A percentile compares a stretch with the other conserved stretches of the same genome.
Conservation (phyloP, 192 early-diverging fungal genomes). For the Coemansia sp. region DNA sequence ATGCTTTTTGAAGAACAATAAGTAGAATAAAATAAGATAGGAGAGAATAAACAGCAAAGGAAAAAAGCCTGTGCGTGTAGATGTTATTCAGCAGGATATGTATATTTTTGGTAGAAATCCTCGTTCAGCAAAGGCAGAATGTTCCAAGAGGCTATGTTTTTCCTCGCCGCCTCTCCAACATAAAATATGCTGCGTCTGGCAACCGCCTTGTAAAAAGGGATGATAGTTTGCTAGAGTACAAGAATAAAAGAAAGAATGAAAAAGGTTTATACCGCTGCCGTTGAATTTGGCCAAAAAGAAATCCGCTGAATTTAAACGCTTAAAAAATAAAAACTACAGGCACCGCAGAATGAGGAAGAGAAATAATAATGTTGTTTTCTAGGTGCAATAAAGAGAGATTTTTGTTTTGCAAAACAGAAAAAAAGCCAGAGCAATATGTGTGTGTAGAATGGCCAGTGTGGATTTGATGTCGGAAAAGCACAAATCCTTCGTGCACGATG, state of each 20-base stretch:
- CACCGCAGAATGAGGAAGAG: not conserved
- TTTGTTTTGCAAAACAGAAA: too few species aligned
- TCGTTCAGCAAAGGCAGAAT: not conserved
- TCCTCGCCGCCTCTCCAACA: not conserved
- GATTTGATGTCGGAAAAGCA: too few species aligned
- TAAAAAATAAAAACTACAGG: not conserved
- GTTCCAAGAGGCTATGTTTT: not conserved
- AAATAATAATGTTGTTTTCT: not conserved
- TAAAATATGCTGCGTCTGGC: not conserved
- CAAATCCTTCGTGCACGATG: not conserved
- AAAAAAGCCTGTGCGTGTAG: too few species aligned
- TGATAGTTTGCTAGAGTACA: conserved; percentile 1
- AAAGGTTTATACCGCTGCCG: not conserved
- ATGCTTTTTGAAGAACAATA: not conserved
- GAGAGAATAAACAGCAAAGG: not conserved
- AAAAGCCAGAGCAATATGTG: too few species aligned
- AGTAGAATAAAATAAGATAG: not conserved
- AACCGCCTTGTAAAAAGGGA: not conserved
- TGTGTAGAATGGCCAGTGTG: too few species aligned
- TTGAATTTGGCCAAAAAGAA: conserved; percentile 3
- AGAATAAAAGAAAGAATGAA: not conserved
- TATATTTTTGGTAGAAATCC: too few species aligned
- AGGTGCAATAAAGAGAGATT: too few species aligned
- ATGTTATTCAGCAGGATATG: too few species aligned
- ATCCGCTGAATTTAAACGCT: too few species aligned